Percentiles rank a stretch among this genome's conserved stretches.
Conservation (phyloP, 495 filamentous ascomycete species). For the Aspergillus taichungensis region DNA sequence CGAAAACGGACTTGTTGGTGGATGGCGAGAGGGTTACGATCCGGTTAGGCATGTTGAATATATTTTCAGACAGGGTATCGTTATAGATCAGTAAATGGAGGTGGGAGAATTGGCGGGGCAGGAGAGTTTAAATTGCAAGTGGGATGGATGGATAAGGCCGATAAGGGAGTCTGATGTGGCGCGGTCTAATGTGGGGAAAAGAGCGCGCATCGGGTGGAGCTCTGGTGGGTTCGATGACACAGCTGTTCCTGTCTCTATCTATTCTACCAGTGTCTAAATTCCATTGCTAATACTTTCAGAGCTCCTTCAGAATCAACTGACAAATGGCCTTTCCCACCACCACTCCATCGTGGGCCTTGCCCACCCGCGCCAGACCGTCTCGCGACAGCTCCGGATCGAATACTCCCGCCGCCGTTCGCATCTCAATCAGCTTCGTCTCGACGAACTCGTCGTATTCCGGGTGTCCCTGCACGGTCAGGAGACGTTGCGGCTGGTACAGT, state of each 20-base stretch:
- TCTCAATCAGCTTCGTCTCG: constrained; percentile 52
- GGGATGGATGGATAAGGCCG: too few species aligned
- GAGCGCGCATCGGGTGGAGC: too few species aligned
- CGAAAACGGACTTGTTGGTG: constrained; percentile 72
- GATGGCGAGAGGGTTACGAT: constrained; percentile 86
- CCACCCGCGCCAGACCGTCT: constrained; percentile 52
- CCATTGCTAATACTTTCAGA: too few species aligned
- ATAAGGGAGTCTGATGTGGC: too few species aligned
- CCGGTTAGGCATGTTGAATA: constrained; percentile 61
- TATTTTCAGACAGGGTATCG: background rate
- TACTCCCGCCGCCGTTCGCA: constrained; percentile 50
- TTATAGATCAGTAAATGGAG: too few species aligned
- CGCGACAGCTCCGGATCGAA: constrained; percentile 54
- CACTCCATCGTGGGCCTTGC: constrained; percentile 61
- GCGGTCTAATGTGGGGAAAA: too few species aligned
- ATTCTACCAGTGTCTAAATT: too few species aligned
- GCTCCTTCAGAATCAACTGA: background rate
- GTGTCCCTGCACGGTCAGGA: constrained; percentile 79
- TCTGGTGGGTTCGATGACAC: too few species aligned
- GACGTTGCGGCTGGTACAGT: constrained; percentile 51
- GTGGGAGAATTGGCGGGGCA: too few species aligned
- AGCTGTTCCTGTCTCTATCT: too few species aligned
- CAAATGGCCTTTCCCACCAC: constrained; percentile 50
- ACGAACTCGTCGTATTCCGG: constrained; percentile 77
- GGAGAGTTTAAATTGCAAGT: too few species aligned